Evolutionary conservation across 345 rosid species (phyloP).

Genomic region (Draba incana): DNA sequence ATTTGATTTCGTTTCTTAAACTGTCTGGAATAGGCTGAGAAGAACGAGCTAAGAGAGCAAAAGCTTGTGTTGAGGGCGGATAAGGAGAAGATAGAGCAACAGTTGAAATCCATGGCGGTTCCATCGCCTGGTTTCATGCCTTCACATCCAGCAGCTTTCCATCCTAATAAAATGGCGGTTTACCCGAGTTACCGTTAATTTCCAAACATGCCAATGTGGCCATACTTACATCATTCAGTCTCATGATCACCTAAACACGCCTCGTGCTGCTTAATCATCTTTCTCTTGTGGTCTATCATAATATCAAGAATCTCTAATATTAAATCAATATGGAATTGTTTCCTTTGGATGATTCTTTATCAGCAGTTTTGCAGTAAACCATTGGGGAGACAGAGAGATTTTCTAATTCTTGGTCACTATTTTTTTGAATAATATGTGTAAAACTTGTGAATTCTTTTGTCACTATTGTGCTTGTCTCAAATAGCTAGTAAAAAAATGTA

Average conservation of each 20-base stretch:
- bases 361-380: conserved; percentile 18
- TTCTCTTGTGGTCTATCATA: conserved; percentile 1
- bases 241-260: conserved; percentile 75
- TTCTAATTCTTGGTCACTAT: conserved; percentile 10
- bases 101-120: conserved; percentile 59
- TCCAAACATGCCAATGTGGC: conserved; percentile 79
- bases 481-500: not conserved
- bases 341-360: not conserved
- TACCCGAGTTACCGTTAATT: conserved; percentile 62
- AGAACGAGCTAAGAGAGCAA: conserved; percentile 86
- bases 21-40: conserved; percentile 60
- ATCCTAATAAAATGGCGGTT: conserved; percentile 62
- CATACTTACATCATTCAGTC: conserved; percentile 75
- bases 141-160: conserved; percentile 56
- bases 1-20: conserved; percentile 7
- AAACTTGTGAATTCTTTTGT: conserved; percentile 1
- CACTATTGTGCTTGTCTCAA: not conserved
- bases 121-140: conserved; percentile 63
- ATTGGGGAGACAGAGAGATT: conserved; percentile 18
- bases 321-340: conserved; percentile 23
- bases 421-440: conserved; percentile 32
- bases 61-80: conserved; percentile 72
- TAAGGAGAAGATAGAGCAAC: conserved; percentile 79
- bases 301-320: not conserved
- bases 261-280: conserved; percentile 68